Evolutionary conservation across 1,284 basidiomycete genomes (phyloP), one percentile per base, ranked within the genome.

Genomic region (Irpex lacteus): DNA sequence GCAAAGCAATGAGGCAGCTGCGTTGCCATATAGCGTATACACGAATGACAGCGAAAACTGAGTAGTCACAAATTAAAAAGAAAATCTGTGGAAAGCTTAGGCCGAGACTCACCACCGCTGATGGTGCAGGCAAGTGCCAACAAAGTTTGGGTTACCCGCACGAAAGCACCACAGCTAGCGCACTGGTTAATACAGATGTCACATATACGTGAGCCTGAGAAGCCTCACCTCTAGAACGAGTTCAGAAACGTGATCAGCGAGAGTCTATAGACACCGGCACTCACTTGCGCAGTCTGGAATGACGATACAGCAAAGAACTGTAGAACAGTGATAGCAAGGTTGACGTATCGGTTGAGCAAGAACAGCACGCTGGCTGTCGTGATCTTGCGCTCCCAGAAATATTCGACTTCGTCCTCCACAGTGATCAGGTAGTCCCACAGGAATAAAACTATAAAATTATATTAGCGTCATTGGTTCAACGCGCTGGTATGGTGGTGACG

Each of bases 381-480:
- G 38, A 60, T 50, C 34, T 63, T 66, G 4, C 55, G 62, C 19
- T 59, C 60, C 68, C 68, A 69, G 11, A 67, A 50, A 53, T 60
- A 68, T 15, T 61, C 60, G 11, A 69, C 53, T 59, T 69, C 68
- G 53, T 60, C 63, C 7, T 18, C 58, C n/a, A 69, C 44, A 19
- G 66, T 69, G 19, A 69, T 61, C 19, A 64, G 19, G 55, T 63
- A 67, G 44, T 69, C 68, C 60, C 63, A 69, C 2, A 66, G 26
- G 37, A 64, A 66, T 3, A 69, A 59, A 5, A 60, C 68, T 66
- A 38, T 32, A 21, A 50, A 47, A 26, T 6, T 9, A 7, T 21
- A 13, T 59, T 26, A 57, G 49, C 18, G n/a, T 13, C 18, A 32
- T 32, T 13, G 37, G n/a, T 19, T 18, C 7, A 26, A 52, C 6